These are phyloP conservation scores for Solanum chacoense DNA, from an alignment of 305 asterid species.

Conservation along the genomic window DNA sequence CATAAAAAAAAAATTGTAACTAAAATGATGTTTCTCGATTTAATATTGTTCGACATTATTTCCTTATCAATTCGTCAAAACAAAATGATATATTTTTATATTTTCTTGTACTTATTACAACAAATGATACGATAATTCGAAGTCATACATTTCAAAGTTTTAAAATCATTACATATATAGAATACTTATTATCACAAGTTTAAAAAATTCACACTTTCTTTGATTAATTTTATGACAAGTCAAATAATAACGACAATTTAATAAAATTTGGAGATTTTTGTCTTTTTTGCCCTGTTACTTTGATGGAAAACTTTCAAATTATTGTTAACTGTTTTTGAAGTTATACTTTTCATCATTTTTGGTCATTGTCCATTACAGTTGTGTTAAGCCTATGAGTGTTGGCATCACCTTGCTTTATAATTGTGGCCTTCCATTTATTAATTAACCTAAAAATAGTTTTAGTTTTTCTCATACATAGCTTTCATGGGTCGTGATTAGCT, in stretches of 20 bases:
- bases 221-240: neutral
- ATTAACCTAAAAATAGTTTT: neutral
- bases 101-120: neutral
- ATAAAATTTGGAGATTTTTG: neutral
- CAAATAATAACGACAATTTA: neutral
- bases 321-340: neutral
- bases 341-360: neutral
- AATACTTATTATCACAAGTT: neutral
- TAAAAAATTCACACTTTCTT: neutral
- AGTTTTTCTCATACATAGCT: neutral
- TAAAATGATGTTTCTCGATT: neutral
- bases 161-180: neutral
- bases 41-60: neutral
- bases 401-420: neutral
- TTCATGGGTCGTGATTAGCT: neutral
- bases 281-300: neutral
- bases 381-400: neutral
- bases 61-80: neutral
- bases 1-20: neutral
- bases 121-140: neutral
- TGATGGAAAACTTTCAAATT: neutral
- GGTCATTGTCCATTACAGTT: neutral
- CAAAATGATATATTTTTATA: neutral
- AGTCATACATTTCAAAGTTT: neutral
- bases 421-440: neutral